Base-by-base conservation (phyloP, 495 filamentous ascomycete genomes). In the Cercophora sp. region DNA sequence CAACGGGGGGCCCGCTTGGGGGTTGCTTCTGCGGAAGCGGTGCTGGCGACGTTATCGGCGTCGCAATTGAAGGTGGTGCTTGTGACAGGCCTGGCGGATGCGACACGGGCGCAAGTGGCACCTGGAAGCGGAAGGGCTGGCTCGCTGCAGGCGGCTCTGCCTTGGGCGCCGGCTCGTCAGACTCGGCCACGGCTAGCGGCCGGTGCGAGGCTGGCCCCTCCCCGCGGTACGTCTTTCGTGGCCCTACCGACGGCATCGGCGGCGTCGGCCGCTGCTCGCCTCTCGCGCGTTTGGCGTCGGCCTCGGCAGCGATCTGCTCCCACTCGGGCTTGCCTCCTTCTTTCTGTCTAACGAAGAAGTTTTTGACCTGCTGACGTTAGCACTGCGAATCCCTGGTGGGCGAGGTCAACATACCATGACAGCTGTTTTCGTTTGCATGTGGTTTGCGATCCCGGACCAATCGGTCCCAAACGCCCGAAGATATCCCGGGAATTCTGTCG, bases 321-420 rank as follows among this genome's bases (percentile, higher is more conserved):
- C 88, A 85, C 16, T 90, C 86, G 4, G 73, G 74, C 52, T 83
- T 82, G 32, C 62, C 60, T n/a, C 87, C 83, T 37, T 63, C 65
- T 29, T 94, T 88, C 56, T 87, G 81, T 2, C 92, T 81, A 36
- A 85, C 81, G 54, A 85, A 96, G 65, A 91, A 91, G 61, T 97
- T 97, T 68, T 93, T 94, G 35, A 97, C 88, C 90, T 96, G 59
- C n/a, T n/a, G n/a, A n/a, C n/a, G n/a, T n/a, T n/a, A n/a, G n/a
- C n/a, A n/a, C n/a, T n/a, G n/a, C n/a, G 25, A 52, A 45, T 23
- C 55, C n/a, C n/a, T 37, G 32, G 61, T 48, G 52, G 68, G 51
- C 67, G 54, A 61, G 53, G 52, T 63, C 58, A 19, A 59, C 79
- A 62, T 79, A 94, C 94, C 93, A 97, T 98, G 11, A 89, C 87